A percentile compares a stretch with the other conserved stretches of the same genome.
phyloP scores from a whole-genome alignment of 73 alveolate species.

The Breviolum minutum region DNA sequence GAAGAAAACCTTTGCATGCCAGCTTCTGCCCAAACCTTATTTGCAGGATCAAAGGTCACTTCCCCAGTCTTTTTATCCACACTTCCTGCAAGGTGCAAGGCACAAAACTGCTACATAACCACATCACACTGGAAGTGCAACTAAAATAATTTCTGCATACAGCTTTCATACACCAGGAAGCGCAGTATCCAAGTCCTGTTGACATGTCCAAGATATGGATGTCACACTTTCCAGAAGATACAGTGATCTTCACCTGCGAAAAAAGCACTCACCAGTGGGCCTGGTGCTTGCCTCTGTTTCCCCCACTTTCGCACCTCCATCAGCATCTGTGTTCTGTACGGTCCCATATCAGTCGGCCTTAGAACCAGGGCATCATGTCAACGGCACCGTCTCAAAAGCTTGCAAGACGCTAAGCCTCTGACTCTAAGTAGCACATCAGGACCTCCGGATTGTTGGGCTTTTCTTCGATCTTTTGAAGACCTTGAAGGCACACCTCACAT shows the following conservation, averaged over 20 bases:
- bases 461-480: slow-evolving; percentile 45
- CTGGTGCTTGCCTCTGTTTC: not conserved
- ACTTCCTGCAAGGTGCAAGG: not conserved
- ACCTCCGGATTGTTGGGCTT: slow-evolving; percentile 56
- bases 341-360: slow-evolving; percentile 90
- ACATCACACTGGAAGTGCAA: no score
- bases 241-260: slow-evolving; percentile 61
- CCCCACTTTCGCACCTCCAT: slow-evolving; percentile 57
- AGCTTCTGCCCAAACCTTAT: slow-evolving; percentile 18
- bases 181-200: slow-evolving; percentile 35
- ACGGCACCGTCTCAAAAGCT: not conserved
- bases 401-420: not conserved
- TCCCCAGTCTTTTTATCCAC: slow-evolving; percentile 93
- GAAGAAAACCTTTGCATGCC: not conserved
- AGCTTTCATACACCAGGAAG: not conserved
- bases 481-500: slow-evolving; percentile 90
- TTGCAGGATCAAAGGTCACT: slow-evolving; percentile 83
- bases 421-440: slow-evolving; percentile 76
- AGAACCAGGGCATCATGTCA: not conserved
- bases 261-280: not conserved
- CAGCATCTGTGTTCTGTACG: slow-evolving; percentile 70
- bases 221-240: slow-evolving; percentile 59
- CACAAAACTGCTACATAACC: no score
- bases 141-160: no score
- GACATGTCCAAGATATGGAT: slow-evolving; percentile 81